Base-by-base conservation (phyloP, 2,329 filamentous ascomycete species). In the Colletotrichum higginsianum region DNA sequence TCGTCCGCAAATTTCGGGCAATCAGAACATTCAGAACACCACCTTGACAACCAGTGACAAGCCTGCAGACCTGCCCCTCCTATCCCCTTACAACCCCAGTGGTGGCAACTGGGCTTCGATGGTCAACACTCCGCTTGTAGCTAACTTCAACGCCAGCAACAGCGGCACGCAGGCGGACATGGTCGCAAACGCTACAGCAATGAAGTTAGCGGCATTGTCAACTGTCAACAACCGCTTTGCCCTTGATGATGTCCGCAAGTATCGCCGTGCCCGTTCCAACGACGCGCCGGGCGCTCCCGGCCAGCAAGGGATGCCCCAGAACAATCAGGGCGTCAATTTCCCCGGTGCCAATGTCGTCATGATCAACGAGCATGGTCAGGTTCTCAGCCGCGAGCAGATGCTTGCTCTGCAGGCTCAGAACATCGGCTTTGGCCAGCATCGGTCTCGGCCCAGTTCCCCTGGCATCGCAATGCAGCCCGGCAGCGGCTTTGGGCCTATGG, bases 141-240 rank as follows among this genome's bases (percentile, higher is more conserved):
- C 94, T 50, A 96, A 92, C 75, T 99, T 98, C 82, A 92, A 88
- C 74, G 86, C 76, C 79, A 85, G 75, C 83, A 83, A 86, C 18
- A 82, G 81, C 73, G 86, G 86, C 57, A 91, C 89, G 67, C 95
- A 98, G 81, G 95, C 95, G 18, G 96, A 99, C 79, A 98, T 98
- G 96, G 93, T 99, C 69, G 96, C 96, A 71, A 99, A 98, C 80
- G 96, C 96, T 35, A 98, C 96, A 18, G 96, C 96, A 26, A 99
- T 99, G 96, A 99, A 99, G 82, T 89, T 99, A 62, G 96, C 96
- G 56, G 96, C 96, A 21, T 87, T 99, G 56, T 98, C 96, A 6
- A 99, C 96, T 3, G 96, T 99, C 61, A 99, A 98, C 86, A 99
- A 98, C 82, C 93, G 96, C 52, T 98, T 99, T 78, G 95, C 96